A percentile compares a stretch with the other conserved stretches of the same genome.
Conservation (phyloP, 768 basidiomycete genomes). For the Pulveroboletus sp. region DNA sequence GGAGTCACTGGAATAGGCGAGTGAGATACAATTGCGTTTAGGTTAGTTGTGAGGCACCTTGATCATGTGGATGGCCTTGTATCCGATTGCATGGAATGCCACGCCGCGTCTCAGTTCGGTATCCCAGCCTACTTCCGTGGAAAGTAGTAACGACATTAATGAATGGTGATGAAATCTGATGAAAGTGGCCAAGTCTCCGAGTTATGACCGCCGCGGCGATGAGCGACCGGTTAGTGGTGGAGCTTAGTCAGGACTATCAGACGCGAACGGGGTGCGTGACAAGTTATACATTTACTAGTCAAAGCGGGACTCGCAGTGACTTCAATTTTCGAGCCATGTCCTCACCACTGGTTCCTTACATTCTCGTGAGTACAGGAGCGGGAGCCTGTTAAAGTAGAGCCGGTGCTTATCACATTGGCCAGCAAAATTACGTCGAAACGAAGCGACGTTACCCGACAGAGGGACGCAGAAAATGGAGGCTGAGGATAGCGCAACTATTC, state of each 20-base stretch:
- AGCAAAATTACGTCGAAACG: conserved; percentile 43
- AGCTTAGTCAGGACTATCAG: too few relatives aligned
- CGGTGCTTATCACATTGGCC: conserved; percentile 6
- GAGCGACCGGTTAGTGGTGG: too few relatives aligned
- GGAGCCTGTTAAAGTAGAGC: background rate
- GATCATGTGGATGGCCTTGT: conserved; percentile 8
- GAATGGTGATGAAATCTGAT: background rate
- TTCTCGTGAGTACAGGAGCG: conserved; percentile 17
- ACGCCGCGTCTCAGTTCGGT: background rate
- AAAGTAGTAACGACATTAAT: background rate
- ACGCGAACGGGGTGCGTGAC: too few relatives aligned
- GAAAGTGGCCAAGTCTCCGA: too few relatives aligned
- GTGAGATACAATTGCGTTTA: background rate
- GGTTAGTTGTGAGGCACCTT: background rate
- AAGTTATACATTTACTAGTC: background rate
- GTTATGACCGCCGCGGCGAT: too few relatives aligned
- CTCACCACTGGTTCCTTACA: conserved; percentile 15
- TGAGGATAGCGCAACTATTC: conserved; percentile 52
- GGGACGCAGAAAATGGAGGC: conserved; percentile 55
- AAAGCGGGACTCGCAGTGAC: background rate
- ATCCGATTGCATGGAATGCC: background rate
- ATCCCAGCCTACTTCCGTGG: background rate
- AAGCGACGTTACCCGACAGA: conserved; percentile 48
- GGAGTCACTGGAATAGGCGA: conserved; percentile 6
- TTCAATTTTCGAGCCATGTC: conserved; percentile 12